phyloP scores from a whole-genome alignment of 2,329 filamentous ascomycete species.

The Emergomyces orientalis region DNA sequence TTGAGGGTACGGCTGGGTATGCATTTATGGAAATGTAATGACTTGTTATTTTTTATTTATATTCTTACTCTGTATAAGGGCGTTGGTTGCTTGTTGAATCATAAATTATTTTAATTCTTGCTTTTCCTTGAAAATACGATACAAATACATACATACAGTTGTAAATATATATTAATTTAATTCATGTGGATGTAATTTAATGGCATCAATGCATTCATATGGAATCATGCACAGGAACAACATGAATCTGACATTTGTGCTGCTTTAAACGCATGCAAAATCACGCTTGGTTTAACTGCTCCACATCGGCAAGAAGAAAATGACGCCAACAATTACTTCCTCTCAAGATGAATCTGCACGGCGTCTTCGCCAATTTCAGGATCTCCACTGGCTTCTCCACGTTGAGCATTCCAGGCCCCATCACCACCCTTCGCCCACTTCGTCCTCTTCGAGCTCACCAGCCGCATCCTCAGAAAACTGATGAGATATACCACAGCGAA shows the following conservation, averaged over 20 bases:
- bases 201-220: neutral
- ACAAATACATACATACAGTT: neutral
- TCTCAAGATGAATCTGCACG: neutral
- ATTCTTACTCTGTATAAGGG: too few species aligned
- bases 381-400: constrained; percentile 25
- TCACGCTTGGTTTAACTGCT: too few species aligned
- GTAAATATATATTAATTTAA: neutral
- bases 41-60: neutral
- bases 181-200: neutral
- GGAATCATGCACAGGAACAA: neutral
- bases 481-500: constrained; percentile 42
- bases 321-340: neutral
- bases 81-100: too few species aligned
- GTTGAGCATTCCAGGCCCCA: constrained; percentile 31
- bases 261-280: neutral
- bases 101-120: neutral
- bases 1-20: neutral
- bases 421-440: constrained; percentile 27
- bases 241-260: too few species aligned
- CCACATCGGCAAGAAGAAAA: too few species aligned
- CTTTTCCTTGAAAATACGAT: neutral
- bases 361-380: neutral
- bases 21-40: neutral
- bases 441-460: constrained; percentile 24
- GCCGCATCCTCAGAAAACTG: constrained; percentile 43